phyloP scores from a whole-genome alignment of 495 filamentous ascomycete species.

The Xylaria castorea region DNA sequence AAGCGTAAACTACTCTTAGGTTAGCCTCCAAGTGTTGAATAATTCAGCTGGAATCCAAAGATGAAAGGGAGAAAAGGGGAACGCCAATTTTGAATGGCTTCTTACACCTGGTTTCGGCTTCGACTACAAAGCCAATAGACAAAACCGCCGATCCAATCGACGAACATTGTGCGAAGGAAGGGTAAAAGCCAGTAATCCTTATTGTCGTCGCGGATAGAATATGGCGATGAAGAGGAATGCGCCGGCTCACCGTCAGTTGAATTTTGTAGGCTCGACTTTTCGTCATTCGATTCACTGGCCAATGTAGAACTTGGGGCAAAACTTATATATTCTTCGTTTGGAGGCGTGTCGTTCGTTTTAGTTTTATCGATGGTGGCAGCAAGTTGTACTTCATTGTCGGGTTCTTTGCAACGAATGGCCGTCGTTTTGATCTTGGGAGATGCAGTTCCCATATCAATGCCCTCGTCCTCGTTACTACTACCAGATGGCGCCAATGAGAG shows the following conservation, averaged over 20 bases:
- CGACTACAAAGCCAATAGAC: constrained; percentile 35
- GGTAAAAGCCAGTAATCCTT: constrained; percentile 30
- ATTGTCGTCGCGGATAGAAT: constrained; percentile 11
- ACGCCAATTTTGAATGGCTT: constrained; percentile 4
- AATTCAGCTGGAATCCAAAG: not conserved
- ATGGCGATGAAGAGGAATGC: constrained; percentile 16
- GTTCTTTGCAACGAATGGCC: not conserved
- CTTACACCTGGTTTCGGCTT: constrained; percentile 34
- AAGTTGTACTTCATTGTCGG: not conserved
- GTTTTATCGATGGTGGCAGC: not conserved
- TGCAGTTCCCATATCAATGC: constrained; percentile 35
- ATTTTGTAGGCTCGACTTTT: constrained; percentile 23
- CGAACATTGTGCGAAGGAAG: constrained; percentile 31
- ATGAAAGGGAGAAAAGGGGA: not conserved
- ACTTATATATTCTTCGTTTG: not conserved
- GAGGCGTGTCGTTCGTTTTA: not conserved
- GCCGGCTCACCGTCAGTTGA: constrained; percentile 22
- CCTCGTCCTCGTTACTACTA: constrained; percentile 35
- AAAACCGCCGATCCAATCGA: constrained; percentile 37
- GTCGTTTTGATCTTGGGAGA: constrained; percentile 16
- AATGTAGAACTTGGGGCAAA: not conserved
- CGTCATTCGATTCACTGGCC: constrained; percentile 9
- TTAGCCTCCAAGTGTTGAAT: not conserved
- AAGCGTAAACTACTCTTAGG: not conserved
- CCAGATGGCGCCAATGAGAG: not conserved